Percentiles rank a stretch among this genome's conserved stretches.
Evolutionary conservation across 164 flowering plant species (phyloP).

Genomic region (Stephania yunnanensis): DNA sequence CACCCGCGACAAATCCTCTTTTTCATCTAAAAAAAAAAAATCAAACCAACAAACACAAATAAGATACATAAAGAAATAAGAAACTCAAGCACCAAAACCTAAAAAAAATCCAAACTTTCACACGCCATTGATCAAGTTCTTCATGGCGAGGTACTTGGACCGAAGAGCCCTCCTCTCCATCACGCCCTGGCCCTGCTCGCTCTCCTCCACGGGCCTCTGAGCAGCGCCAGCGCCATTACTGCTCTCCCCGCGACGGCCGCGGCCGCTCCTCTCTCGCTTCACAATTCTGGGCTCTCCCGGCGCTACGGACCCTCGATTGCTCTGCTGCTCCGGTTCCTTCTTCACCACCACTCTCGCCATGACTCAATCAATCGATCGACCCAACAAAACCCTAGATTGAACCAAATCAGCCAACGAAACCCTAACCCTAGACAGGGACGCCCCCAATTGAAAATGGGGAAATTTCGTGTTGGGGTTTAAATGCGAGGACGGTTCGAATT

Average conservation of each 20-base stretch:
- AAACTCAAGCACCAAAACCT: not conserved
- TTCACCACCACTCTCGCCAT: conserved; percentile 1
- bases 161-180: conserved; percentile 42
- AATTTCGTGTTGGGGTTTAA: too few relatives aligned
- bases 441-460: too few relatives aligned
- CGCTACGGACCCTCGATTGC: too few relatives aligned
- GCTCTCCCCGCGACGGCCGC: not conserved
- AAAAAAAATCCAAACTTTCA: not conserved
- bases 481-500: too few relatives aligned
- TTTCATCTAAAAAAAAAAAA: conserved; percentile 42
- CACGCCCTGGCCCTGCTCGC: conserved; percentile 19
- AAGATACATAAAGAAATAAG: not conserved
- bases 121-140: conserved; percentile 38
- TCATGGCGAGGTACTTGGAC: conserved; percentile 42
- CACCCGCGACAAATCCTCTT: conserved; percentile 44
- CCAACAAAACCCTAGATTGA: not conserved
- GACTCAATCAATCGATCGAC: not conserved
- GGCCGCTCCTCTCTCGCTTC: conserved; percentile 9
- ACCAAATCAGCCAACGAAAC: not conserved
- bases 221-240: not conserved
- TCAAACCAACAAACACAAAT: not conserved
- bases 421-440: not conserved
- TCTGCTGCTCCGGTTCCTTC: not conserved
- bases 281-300: conserved; percentile 9
- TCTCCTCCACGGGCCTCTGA: not conserved